These are phyloP conservation scores for Tuber umbilicatum DNA, from an alignment of 495 filamentous ascomycete genomes.

Conservation along the genomic window DNA sequence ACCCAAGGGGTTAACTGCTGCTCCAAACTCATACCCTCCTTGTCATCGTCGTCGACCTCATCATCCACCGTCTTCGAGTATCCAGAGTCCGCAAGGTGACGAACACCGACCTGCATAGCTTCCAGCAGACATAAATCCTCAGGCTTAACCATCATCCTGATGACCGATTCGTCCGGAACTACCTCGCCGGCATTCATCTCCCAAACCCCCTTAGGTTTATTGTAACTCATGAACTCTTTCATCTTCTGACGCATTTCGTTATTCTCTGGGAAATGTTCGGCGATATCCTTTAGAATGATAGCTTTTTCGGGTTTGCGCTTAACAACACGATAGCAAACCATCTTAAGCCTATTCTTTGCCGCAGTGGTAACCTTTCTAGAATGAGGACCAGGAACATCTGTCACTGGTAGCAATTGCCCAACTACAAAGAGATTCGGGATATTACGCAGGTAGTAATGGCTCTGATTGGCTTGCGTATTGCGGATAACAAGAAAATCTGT, in stretches of 20 bases:
- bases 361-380: conserved; percentile 91
- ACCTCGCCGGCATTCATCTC: conserved; percentile 62
- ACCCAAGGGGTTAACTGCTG: conserved; percentile 90
- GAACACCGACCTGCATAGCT: conserved; percentile 90
- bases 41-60: conserved; percentile 51
- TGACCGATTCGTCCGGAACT: conserved; percentile 66
- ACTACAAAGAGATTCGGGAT: conserved; percentile 85
- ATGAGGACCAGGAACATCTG: conserved; percentile 87
- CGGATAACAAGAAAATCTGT: conserved; percentile 86
- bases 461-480: conserved; percentile 63
- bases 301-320: conserved; percentile 63
- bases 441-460: conserved; percentile 70
- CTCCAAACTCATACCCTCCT: conserved; percentile 65
- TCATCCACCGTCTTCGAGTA: conserved; percentile 65
- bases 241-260: conserved; percentile 91
- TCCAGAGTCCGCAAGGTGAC: conserved; percentile 76
- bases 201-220: conserved; percentile 75
- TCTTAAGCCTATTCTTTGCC: conserved; percentile 88
- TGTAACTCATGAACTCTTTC: conserved; percentile 72
- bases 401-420: conserved; percentile 82
- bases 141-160: conserved; percentile 81
- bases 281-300: conserved; percentile 70
- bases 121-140: conserved; percentile 92
- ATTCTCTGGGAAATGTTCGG: conserved; percentile 78
- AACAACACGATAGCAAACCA: conserved; percentile 81